These are phyloP conservation scores for Histomonas meleagridis DNA, from an alignment of 208 protist genomes.

Conservation along the genomic window DNA sequence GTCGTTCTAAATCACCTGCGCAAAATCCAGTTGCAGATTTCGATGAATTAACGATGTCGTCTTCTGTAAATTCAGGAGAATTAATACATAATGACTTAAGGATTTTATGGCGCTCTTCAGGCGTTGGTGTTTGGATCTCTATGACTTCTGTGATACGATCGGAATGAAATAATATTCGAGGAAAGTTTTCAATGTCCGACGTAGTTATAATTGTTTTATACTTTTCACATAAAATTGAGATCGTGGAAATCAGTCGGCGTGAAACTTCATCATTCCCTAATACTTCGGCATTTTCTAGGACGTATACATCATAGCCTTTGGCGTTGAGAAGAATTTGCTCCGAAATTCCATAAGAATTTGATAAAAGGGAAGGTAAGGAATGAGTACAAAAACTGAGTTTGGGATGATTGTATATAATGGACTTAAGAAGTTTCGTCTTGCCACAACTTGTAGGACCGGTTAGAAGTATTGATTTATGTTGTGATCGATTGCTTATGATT, in stretches of 20 bases:
- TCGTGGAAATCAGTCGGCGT: neutral
- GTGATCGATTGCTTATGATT: neutral
- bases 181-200: neutral
- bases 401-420: neutral
- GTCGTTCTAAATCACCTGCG: constrained; percentile 41
- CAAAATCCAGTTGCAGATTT: constrained; percentile 37
- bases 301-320: neutral
- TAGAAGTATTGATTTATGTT: neutral
- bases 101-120: neutral
- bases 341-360: neutral
- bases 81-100: neutral
- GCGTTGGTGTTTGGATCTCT: neutral
- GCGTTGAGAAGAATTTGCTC: neutral
- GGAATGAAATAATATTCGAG: neutral
- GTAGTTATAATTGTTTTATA: neutral
- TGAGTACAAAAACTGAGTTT: neutral
- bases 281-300: neutral
- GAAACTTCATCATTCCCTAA: neutral
- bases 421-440: neutral
- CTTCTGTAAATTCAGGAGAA: neutral
- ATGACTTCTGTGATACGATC: neutral
- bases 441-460: neutral
- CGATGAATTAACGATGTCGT: neutral
- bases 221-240: neutral
- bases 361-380: neutral